Base-by-base conservation (phyloP, 495 filamentous ascomycete species). In the Cairneyella variabilis region DNA sequence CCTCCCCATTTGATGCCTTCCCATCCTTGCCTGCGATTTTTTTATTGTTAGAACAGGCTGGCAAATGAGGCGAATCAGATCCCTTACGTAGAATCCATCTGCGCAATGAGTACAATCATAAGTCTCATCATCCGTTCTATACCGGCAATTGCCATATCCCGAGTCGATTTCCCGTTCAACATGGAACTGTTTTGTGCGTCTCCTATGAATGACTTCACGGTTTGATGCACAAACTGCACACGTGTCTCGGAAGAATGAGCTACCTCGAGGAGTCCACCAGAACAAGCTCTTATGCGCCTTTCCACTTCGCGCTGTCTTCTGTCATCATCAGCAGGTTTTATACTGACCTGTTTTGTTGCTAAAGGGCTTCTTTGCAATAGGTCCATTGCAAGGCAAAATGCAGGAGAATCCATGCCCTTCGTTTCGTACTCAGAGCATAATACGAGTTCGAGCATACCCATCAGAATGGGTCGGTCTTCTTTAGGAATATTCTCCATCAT, bases 401-500 rank as follows among this genome's bases (percentile, higher is more conserved):
- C 1, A 34, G 30, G 30, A n/a, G n/a, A 34, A 1, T 34, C 1
- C 1, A n/a, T 34, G 9, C 1, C 30, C 1, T 34, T n/a, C 30
- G 1, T n/a, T 34, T 1, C 30, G 30, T 34, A 34, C 30, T 34
- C 30, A 34, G n/a, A 34, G 1, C 38, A 41, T 17, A 41, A 20
- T n/a, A 41, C 38, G 2, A 41, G 38, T 41, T 20, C 14, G 18
- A 41, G 38, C 38, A 41, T 41, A 17, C 18, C 14, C 12, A 16
- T n/a, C 12, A 20, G 1, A 41, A 41, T 41, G 9, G 18, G 12
- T 16, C 18, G 38, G 18, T 41, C 38, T 41, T 41, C 18, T 17
- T 41, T 41, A 9, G 38, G 2, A n/a, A 41, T 40, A 8, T 56
- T 20, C 17, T 47, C 21, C 11, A 61, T 47, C 12, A 14, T 45